Base-by-base conservation (phyloP, 1,284 basidiomycete species). In the Cryptococcus amylolentus region DNA sequence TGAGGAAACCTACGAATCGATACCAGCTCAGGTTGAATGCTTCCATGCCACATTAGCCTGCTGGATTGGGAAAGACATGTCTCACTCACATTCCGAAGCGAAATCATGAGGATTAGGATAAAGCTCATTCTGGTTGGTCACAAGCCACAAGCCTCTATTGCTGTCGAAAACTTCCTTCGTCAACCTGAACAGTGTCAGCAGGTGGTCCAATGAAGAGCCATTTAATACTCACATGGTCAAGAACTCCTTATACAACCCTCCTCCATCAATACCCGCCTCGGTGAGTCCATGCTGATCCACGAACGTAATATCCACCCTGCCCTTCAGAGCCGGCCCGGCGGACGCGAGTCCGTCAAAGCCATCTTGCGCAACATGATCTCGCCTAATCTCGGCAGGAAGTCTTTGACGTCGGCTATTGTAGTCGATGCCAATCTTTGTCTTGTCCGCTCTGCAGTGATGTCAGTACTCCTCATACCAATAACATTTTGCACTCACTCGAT, bases 191-290 rank as follows among this genome's bases (percentile, higher is more conserved):
- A 37, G 31, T 35, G 37, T 35, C 47, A 37, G 18, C 31, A 31
- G 38, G 37, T 37, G 48, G 35, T 13, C 47, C 28, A 18, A 47
- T 48, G 12, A 0, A 9, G 18, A 35, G 18, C n/a, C 38, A 37
- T 18, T 12, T 8, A 4, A 12, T 42, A 75, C 79, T 60, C 67
- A 79, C 71, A 76, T 77, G 1, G 93, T 98, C 68, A 98, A 84
- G 70, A 98, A 96, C 76, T 98, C 96, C 73, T 98, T 99, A 81
- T 97, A 98, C 8, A 98, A 85, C 0, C 96, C 95, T 3, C 96
- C 94, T 1, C 95, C 95, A 67, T 98, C 94, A 37, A 75, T 73
- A 14, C 76, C 73, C 4, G 63, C 59, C 55, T 78, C 75, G 54
- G 68, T 64, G 14, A 55, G 63, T 8, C 65, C 77, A 51, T 63